phyloP scores from a whole-genome alignment of 1,139 yeast genomes.

The Kurtzmaniella quercitrusa region DNA sequence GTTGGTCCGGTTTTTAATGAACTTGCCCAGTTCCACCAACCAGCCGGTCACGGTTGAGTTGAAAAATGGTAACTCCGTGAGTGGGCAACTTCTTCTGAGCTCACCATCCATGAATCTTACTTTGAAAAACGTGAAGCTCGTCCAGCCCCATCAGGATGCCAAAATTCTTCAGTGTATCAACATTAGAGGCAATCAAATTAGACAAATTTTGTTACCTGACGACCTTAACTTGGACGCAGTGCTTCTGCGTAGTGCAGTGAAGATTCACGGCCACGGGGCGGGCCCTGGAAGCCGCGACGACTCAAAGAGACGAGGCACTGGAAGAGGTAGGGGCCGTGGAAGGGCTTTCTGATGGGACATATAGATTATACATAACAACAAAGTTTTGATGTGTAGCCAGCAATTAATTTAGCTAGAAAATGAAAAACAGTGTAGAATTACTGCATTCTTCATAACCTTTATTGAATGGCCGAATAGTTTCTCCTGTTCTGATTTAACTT shows the following conservation, averaged over 20 bases:
- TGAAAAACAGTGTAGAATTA: too few relatives aligned
- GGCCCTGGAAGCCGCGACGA: conserved; percentile 29
- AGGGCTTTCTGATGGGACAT: conserved; percentile 8
- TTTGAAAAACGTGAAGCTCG: conserved; percentile 75
- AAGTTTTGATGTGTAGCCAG: too few relatives aligned
- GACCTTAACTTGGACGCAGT: conserved; percentile 77
- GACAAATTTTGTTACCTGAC: conserved; percentile 85
- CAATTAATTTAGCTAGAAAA: too few relatives aligned
- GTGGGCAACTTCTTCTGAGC: conserved; percentile 63
- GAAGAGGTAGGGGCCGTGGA: conserved; percentile 14
- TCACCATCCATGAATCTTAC: conserved; percentile 92
- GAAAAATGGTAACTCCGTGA: conserved; percentile 66
- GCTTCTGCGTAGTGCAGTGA: conserved; percentile 43
- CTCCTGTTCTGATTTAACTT: too few relatives aligned
- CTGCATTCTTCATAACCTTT: too few relatives aligned
- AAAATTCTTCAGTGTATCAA: conserved; percentile 73
- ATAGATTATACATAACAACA: neutral
- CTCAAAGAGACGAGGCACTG: conserved; percentile 12
- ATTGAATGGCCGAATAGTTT: too few relatives aligned
- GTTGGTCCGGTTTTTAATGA: conserved; percentile 72
- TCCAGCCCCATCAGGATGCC: conserved; percentile 69
- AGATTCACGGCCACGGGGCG: conserved; percentile 38
- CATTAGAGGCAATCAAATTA: conserved; percentile 84
- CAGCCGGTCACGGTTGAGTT: conserved; percentile 91
- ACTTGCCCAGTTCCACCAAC: conserved; percentile 57